Conservation (phyloP, 2,329 filamentous ascomycete genomes). For the Aaosphaeria arxii region DNA sequence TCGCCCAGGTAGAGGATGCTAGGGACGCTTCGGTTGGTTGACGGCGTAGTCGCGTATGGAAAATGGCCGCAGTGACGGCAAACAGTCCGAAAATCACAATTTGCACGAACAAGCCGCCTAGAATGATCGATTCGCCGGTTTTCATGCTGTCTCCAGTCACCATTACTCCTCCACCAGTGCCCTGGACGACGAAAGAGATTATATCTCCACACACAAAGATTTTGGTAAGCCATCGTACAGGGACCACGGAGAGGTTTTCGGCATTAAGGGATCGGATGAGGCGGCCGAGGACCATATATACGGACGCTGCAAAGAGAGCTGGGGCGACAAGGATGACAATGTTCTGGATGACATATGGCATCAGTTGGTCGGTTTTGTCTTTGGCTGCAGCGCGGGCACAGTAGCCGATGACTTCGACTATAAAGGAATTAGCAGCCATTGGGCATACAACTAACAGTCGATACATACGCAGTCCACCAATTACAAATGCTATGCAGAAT, state of each 20-base stretch:
- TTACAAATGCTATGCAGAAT: background rate
- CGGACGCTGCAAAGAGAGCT: conserved; percentile 45
- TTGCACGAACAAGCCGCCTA: conserved; percentile 48
- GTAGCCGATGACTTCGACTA: background rate
- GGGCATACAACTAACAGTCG: background rate
- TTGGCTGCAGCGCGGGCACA: background rate
- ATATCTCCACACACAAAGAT: conserved; percentile 45
- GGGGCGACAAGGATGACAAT: conserved; percentile 45
- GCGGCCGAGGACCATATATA: conserved; percentile 49
- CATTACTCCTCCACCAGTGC: conserved; percentile 39
- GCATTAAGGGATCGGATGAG: conserved; percentile 40
- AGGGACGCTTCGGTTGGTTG: background rate
- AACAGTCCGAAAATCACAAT: conserved; percentile 50
- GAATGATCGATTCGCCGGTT: conserved; percentile 43
- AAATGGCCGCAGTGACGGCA: conserved; percentile 23
- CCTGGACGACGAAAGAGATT: conserved; percentile 43
- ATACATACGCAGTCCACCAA: background rate
- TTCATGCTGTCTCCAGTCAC: conserved; percentile 14
- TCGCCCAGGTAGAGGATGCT: conserved; percentile 18
- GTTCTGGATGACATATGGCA: conserved; percentile 23
- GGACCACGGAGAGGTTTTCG: conserved; percentile 39
- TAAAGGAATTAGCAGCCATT: background rate
- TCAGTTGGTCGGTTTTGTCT: background rate
- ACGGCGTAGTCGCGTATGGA: conserved; percentile 13
- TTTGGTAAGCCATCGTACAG: conserved; percentile 37